Percentiles rank a stretch among this genome's conserved stretches.
These are phyloP conservation scores for Populus pruinosa DNA, from an alignment of 345 rosid species.

Conservation along the genomic window DNA sequence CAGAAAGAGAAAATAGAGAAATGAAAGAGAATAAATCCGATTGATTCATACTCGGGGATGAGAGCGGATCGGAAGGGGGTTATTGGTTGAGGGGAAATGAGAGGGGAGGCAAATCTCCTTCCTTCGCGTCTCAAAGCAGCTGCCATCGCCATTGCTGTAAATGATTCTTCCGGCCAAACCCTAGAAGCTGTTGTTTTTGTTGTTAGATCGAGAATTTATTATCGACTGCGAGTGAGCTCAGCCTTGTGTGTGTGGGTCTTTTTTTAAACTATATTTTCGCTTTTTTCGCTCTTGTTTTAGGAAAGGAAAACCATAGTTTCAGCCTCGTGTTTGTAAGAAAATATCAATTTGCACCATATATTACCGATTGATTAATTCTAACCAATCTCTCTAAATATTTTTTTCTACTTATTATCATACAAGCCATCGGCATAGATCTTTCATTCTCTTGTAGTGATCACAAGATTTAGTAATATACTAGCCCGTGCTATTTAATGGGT, in stretches of 20 bases:
- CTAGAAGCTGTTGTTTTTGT: not conserved
- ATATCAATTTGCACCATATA: no score
- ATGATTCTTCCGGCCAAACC: not conserved
- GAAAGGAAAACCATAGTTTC: no score
- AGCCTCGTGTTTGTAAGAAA: no score
- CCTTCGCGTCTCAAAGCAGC: slow-evolving; percentile 28
- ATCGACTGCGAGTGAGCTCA: not conserved
- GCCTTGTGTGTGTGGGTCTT: not conserved
- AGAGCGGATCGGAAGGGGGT: slow-evolving; percentile 26
- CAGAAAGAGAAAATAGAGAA: not conserved
- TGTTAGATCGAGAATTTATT: not conserved
- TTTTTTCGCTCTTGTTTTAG: no score
- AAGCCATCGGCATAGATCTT: no score
- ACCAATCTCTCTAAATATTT: no score
- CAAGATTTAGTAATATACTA: no score
- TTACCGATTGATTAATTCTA: no score
- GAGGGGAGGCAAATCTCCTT: slow-evolving; percentile 21
- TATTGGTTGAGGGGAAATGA: slow-evolving; percentile 17
- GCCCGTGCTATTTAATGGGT: no score
- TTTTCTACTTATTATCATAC: no score
- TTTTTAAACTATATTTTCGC: no score
- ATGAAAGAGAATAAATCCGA: not conserved
- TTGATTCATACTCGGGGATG: slow-evolving; percentile 14
- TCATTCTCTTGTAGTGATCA: no score
- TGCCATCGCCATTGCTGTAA: slow-evolving; percentile 21